Evolutionary conservation across 495 filamentous ascomycete species (phyloP).

Genomic region (Hyaloscypha bicolor): DNA sequence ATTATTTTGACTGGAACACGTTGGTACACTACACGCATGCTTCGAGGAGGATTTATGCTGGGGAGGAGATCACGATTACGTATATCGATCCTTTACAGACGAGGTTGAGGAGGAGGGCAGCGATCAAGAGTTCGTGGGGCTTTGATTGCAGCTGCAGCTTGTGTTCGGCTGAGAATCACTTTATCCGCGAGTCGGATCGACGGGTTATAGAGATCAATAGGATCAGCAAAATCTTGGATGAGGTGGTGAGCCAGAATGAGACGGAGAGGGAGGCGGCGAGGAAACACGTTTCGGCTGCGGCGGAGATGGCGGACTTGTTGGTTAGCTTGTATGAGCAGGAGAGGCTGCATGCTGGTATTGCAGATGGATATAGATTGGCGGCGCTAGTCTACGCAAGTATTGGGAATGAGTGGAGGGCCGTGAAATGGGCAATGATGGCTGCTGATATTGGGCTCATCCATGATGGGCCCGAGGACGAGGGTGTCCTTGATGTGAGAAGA

Average conservation of each 20-base stretch:
- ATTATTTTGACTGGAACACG: constrained; percentile 18
- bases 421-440: constrained; percentile 31
- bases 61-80: constrained; percentile 30
- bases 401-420: constrained; percentile 28
- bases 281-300: constrained; percentile 3
- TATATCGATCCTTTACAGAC: constrained; percentile 27
- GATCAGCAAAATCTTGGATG: constrained; percentile 7
- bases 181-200: constrained; percentile 7
- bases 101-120: constrained; percentile 1
- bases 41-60: constrained; percentile 19
- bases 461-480: constrained; percentile 36
- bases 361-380: constrained; percentile 32
- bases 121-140: constrained; percentile 21
- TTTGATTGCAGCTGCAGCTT: constrained; percentile 26
- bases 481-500: constrained; percentile 37
- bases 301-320: constrained; percentile 32
- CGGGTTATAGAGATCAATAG: constrained; percentile 12
- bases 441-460: constrained; percentile 33
- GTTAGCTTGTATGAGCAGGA: constrained; percentile 34
- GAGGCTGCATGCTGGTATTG: constrained; percentile 33
- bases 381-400: constrained; percentile 34
- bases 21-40: constrained; percentile 27
- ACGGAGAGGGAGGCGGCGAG: neutral
- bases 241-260: neutral
- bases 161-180: constrained; percentile 3